Evolutionary conservation across 208 protist species (phyloP).

Genomic region (Crithidia expoeki): DNA sequence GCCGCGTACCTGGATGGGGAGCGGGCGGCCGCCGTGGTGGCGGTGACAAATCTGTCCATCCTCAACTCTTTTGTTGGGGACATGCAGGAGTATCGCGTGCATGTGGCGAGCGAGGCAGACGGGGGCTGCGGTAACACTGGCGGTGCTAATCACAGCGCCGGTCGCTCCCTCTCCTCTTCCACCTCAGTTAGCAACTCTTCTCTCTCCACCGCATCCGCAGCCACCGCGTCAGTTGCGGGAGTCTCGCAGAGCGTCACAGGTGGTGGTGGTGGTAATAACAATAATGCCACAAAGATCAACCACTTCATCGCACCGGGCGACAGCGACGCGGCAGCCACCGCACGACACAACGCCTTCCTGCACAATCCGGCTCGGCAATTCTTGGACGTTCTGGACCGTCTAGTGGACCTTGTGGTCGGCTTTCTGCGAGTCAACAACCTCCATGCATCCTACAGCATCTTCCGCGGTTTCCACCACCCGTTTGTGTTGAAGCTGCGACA

Average conservation of each 20-base stretch:
- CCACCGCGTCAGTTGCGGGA: conserved; percentile 1
- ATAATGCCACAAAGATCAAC: not conserved
- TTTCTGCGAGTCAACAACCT: conserved; percentile 68
- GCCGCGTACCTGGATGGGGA: conserved; percentile 52
- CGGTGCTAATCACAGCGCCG: not conserved
- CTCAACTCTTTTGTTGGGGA: conserved; percentile 22
- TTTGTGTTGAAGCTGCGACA: conserved; percentile 38
- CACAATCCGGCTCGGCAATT: conserved; percentile 20
- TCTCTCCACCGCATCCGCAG: conserved; percentile 4
- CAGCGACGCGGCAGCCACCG: not conserved
- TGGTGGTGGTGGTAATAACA: not conserved
- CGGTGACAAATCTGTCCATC: conserved; percentile 27
- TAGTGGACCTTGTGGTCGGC: conserved; percentile 57
- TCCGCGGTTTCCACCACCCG: conserved; percentile 48
- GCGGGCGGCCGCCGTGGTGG: conserved; percentile 9
- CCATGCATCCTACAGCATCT: conserved; percentile 49
- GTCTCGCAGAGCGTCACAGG: conserved; percentile 15
- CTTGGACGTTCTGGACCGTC: conserved; percentile 25
- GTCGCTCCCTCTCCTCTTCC: conserved; percentile 7
- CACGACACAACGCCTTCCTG: not conserved
- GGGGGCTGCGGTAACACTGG: not conserved
- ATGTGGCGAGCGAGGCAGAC: conserved; percentile 3
- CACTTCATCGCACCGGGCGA: not conserved
- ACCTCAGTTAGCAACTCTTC: conserved; percentile 1
- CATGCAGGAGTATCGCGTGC: conserved; percentile 14